Conservation (phyloP, 345 rosid species). For the Anastatica hierochuntica region DNA sequence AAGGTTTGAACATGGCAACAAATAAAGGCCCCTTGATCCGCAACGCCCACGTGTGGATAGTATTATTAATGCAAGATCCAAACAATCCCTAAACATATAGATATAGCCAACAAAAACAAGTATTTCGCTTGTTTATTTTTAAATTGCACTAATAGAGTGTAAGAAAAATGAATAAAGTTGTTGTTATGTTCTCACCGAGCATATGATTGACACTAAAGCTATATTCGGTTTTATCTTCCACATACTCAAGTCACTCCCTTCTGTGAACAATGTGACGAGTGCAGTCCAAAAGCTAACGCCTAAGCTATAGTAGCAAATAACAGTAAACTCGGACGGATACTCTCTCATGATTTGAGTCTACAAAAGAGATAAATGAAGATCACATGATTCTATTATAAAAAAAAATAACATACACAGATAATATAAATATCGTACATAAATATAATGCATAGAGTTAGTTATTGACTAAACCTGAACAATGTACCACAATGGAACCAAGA, state of each 20-base stretch:
- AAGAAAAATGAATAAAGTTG: not conserved
- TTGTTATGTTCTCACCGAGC: slow-evolving; percentile 51
- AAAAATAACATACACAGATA: not conserved
- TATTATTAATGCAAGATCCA: slow-evolving; percentile 45
- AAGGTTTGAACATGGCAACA: slow-evolving; percentile 63
- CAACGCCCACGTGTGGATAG: slow-evolving; percentile 55
- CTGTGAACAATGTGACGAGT: slow-evolving; percentile 38
- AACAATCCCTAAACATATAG: slow-evolving; percentile 45
- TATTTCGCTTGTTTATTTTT: not conserved
- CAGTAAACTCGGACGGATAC: slow-evolving; percentile 76
- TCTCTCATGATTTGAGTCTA: slow-evolving; percentile 78
- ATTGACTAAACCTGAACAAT: slow-evolving; percentile 59
- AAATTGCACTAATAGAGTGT: not conserved
- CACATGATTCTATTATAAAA: not conserved
- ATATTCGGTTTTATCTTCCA: slow-evolving; percentile 53
- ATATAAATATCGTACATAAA: too few species aligned
- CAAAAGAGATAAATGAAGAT: not conserved
- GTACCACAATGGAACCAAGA: slow-evolving; percentile 69
- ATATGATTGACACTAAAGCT: slow-evolving; percentile 57
- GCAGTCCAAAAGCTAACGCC: slow-evolving; percentile 54
- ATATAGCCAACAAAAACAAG: not conserved
- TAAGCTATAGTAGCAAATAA: slow-evolving; percentile 69
- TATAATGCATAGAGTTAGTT: not conserved
- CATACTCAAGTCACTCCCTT: slow-evolving; percentile 39
- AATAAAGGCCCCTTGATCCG: slow-evolving; percentile 61